phyloP scores from a whole-genome alignment of 768 basidiomycete species.

The Tricholoma furcatifolium region DNA sequence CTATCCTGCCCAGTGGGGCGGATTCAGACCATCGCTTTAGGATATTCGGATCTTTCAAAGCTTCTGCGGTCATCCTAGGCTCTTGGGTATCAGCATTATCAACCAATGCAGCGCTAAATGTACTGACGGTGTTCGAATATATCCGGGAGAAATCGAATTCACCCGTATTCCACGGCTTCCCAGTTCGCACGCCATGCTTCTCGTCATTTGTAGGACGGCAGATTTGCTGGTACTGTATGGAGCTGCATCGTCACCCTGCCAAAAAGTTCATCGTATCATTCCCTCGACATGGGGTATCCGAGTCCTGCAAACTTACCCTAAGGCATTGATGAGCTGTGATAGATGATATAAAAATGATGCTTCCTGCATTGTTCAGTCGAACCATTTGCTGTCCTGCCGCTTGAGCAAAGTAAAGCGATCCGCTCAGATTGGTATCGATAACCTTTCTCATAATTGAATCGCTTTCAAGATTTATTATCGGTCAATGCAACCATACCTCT shows the following conservation, averaged over 20 bases:
- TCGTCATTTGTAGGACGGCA: conserved; percentile 73
- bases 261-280: not conserved
- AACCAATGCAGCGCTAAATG: not conserved
- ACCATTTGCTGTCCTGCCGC: conserved; percentile 64
- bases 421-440: conserved; percentile 63
- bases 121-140: conserved; percentile 63
- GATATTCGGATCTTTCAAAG: conserved; percentile 61
- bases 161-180: conserved; percentile 65
- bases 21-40: conserved; percentile 60
- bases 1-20: conserved; percentile 73
- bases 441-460: conserved; percentile 39
- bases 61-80: conserved; percentile 67
- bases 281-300: too few species aligned
- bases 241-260: not conserved
- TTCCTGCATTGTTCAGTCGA: conserved; percentile 48
- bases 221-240: conserved; percentile 75
- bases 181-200: conserved; percentile 80
- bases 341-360: conserved; percentile 63
- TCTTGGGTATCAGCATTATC: not conserved
- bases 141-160: conserved; percentile 73
- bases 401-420: conserved; percentile 61
- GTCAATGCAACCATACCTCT: conserved; percentile 36
- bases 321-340: conserved; percentile 49
- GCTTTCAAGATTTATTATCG: not conserved
- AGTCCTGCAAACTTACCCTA: conserved; percentile 2